A percentile compares a stretch with the other conserved stretches of the same genome.
Evolutionary conservation across 208 protist genomes (phyloP).

Genomic region (Paratrypanosoma confusum): DNA sequence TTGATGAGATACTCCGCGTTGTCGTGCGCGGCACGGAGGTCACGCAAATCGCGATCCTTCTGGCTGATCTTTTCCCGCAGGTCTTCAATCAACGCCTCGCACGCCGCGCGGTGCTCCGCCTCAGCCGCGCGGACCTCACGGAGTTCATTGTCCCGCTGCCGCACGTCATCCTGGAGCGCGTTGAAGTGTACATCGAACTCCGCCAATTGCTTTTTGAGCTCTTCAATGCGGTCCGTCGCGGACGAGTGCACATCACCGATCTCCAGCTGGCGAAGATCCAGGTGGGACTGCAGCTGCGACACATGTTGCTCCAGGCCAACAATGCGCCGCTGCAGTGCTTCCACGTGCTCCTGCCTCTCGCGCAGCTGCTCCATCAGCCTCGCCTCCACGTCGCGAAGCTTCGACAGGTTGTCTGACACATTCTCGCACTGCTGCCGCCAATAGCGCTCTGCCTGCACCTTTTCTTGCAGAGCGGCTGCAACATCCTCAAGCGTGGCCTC

Average conservation of each 20-base stretch:
- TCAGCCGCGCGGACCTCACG: constrained; percentile 1
- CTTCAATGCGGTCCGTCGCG: constrained; percentile 14
- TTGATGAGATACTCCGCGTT: constrained; percentile 34
- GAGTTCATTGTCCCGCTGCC: constrained; percentile 4
- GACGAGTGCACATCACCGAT: constrained; percentile 5
- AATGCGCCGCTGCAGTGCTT: background rate
- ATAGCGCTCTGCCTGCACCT: constrained; percentile 15
- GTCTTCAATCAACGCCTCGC: background rate
- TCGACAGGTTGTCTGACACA: background rate
- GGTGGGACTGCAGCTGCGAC: background rate
- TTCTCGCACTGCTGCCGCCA: background rate
- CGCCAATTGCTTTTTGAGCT: constrained; percentile 16
- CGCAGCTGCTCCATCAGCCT: constrained; percentile 9
- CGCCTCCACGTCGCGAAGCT: constrained; percentile 12
- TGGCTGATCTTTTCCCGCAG: constrained; percentile 11
- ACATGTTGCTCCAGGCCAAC: background rate
- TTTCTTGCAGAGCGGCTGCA: background rate
- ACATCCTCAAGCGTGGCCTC: background rate
- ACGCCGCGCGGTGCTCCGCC: constrained; percentile 4
- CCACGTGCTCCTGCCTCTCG: constrained; percentile 5
- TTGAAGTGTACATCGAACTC: constrained; percentile 18
- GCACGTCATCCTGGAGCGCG: constrained; percentile 18
- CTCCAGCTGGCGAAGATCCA: background rate
- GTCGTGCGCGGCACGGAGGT: constrained; percentile 18
- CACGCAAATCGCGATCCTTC: constrained; percentile 9